Conservation (phyloP, 1,284 basidiomycete genomes). For the Ceraceosorus guamensis region DNA sequence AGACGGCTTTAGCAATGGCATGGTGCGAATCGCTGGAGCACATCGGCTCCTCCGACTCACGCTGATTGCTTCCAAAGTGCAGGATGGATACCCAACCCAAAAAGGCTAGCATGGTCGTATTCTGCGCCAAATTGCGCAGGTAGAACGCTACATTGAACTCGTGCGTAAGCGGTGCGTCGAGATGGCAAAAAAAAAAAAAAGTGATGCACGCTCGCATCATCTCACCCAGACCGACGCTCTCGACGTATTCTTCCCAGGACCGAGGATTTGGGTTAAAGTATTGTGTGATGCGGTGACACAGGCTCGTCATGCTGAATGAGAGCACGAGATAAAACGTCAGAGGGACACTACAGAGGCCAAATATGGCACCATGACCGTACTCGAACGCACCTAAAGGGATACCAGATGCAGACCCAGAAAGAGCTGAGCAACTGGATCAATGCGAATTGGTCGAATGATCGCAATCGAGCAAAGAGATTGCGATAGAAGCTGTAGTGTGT, state of each 20-base stretch:
- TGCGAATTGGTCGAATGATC: constrained; percentile 50
- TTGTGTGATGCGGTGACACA: constrained; percentile 51
- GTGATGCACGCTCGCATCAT: not conserved
- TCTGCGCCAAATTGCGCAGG: constrained; percentile 56
- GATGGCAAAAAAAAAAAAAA: not conserved
- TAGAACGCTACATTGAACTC: constrained; percentile 49
- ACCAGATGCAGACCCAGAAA: constrained; percentile 54
- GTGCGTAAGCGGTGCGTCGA: not conserved
- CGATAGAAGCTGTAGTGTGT: constrained; percentile 50
- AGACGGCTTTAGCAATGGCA: not conserved
- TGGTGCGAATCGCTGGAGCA: too few species aligned
- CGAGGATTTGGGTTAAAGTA: constrained; percentile 52
- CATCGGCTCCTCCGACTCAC: constrained; percentile 4
- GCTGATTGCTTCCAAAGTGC: constrained; percentile 55
- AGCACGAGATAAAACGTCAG: not conserved
- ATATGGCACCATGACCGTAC: not conserved
- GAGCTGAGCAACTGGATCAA: constrained; percentile 56
- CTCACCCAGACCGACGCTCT: constrained; percentile 49
- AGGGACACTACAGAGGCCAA: too few species aligned
- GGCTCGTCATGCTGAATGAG: constrained; percentile 50
- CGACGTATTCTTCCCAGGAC: constrained; percentile 54
- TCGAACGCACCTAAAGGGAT: constrained; percentile 50
- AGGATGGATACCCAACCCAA: constrained; percentile 53
- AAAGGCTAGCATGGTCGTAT: constrained; percentile 53
- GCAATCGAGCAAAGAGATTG: constrained; percentile 49